Evolutionary conservation across 2,329 filamentous ascomycete species (phyloP).

Genomic region (Cladosporium sp.): DNA sequence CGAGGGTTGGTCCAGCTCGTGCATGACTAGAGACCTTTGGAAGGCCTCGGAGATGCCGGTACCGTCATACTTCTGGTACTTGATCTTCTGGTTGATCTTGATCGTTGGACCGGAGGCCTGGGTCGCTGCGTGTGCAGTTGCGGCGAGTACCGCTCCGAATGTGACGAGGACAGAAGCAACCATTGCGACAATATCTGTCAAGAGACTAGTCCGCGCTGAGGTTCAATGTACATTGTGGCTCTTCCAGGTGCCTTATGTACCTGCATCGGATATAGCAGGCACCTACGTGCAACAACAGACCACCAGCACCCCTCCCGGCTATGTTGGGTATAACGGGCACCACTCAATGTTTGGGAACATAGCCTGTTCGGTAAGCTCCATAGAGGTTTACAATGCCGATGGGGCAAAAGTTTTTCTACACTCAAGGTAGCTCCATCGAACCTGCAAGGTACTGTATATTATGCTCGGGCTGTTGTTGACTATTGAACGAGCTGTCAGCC

Average conservation of each 20-base stretch:
- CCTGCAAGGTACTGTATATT: no score
- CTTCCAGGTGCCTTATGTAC: not conserved
- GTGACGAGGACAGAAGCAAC: not conserved
- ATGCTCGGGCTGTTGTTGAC: no score
- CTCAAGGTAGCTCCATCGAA: no score
- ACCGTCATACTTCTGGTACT: slow-evolving; percentile 38
- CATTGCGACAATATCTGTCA: not conserved
- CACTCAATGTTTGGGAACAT: not conserved
- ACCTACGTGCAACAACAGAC: not conserved
- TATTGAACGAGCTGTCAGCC: no score
- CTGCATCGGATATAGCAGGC: not conserved
- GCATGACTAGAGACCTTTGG: slow-evolving; percentile 19
- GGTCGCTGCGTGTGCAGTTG: slow-evolving; percentile 3
- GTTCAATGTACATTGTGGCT: not conserved
- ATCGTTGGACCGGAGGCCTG: not conserved
- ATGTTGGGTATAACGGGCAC: not conserved
- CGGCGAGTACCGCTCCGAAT: slow-evolving; percentile 3
- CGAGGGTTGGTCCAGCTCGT: slow-evolving; percentile 29
- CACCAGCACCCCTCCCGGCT: not conserved
- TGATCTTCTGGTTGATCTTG: slow-evolving; percentile 12
- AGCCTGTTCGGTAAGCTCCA: no score
- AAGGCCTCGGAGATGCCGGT: slow-evolving; percentile 48
- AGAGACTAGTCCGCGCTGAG: no score
- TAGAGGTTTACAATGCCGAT: no score
- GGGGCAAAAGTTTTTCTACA: no score